A percentile compares a stretch with the other conserved stretches of the same genome.
Conservation (phyloP, 257 asterid species). For the Capsicum pubescens region DNA sequence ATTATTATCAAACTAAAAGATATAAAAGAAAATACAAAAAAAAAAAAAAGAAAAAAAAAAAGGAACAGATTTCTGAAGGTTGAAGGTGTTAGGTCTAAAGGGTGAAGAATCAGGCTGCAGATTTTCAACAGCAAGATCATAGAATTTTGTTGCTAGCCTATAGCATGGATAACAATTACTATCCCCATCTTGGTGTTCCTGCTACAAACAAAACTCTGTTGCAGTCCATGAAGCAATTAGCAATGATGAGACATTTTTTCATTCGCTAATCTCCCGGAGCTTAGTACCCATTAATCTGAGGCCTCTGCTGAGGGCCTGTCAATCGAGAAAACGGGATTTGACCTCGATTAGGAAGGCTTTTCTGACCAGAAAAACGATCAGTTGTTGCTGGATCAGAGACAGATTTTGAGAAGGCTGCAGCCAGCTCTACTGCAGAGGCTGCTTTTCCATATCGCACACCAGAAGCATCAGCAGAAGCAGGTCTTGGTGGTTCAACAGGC, state of each 20-base stretch:
- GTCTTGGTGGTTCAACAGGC: constrained; percentile 58
- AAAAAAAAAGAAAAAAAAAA: neutral
- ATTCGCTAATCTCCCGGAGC: constrained; percentile 9
- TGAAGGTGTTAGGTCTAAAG: constrained; percentile 16
- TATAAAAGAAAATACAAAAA: neutral
- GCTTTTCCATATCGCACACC: constrained; percentile 68
- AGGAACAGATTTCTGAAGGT: neutral
- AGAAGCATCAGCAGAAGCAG: constrained; percentile 50
- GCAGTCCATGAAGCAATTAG: constrained; percentile 11
- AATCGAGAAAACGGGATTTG: constrained; percentile 84
- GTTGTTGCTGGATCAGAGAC: constrained; percentile 58
- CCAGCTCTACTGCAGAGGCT: constrained; percentile 92
- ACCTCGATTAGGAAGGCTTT: constrained; percentile 61
- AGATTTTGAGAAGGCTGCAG: constrained; percentile 85
- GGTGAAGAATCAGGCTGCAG: constrained; percentile 19
- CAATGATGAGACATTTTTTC: constrained; percentile 17
- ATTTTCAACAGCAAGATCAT: constrained; percentile 8
- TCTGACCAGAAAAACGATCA: constrained; percentile 56
- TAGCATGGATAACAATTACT: neutral
- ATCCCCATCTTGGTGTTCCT: constrained; percentile 14
- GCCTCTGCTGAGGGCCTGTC: constrained; percentile 74
- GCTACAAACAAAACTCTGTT: constrained; percentile 7
- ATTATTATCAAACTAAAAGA: constrained; percentile 29
- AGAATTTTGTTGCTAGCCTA: neutral
- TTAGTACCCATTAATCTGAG: constrained; percentile 92